Evolutionary conservation across 2,329 filamentous ascomycete species (phyloP), one percentile per base, ranked within the genome.

Genomic region (Didymella pomorum): DNA sequence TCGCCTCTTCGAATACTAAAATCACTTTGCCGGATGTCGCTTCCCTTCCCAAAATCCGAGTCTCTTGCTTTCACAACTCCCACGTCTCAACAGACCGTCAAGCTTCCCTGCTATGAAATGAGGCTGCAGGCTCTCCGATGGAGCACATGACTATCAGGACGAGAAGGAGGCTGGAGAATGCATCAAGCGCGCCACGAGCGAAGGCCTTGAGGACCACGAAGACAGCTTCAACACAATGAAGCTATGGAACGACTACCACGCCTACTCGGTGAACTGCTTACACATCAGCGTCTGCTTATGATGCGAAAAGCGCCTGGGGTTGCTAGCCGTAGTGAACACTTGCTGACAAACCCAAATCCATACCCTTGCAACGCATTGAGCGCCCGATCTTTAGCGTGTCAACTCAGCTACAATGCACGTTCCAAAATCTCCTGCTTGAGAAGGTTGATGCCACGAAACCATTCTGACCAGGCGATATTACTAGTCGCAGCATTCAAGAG

Each of bases 391-490:
- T 21, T 26, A 37, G 29, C 10, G 52, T 29, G 37, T 44, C 28
- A 55, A 37, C 45, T 37, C 18, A 21, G 12, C 3, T 8, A 26
- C 16, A 9, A 21, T n/a, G 52, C 52, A 55, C 44, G 37, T 47
- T 37, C 52, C n/a, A 35, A 55, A 52, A 55, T 44, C 23, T 49
- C 35, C 52, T 44, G 14, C 45, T 48, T 14, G 8, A 37, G 52
- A 37, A 55, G 37, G 45, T 49, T 5, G 12, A 1, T 23, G 33
- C 10, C 12, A 28, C 2, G 2, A n/a, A 12, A 2, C 9, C 9
- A n/a, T 21, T n/a, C 9, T 11, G 20, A 35, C 11, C 10, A 16
- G n/a, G 16, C 26, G 18, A 20, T 3, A 11, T 14, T 26, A 9
- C 26, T 5, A 3, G 33, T 48, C 21, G 35, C 44, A 33, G 18